phyloP scores from a whole-genome alignment of 2,329 filamentous ascomycete genomes.

The Colletotrichum tanaceti region DNA sequence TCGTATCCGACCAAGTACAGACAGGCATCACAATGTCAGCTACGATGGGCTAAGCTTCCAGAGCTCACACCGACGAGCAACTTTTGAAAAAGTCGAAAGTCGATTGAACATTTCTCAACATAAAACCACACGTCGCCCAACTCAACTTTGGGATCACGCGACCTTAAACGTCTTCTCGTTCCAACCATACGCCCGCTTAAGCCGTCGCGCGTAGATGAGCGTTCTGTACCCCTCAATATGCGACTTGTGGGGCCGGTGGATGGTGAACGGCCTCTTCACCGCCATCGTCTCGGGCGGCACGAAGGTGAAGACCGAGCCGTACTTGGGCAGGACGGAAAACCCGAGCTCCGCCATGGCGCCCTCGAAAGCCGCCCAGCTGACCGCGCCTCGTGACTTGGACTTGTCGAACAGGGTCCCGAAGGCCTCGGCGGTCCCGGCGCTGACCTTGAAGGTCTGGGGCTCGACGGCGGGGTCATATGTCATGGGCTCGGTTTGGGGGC shows the following conservation, averaged over 20 bases:
- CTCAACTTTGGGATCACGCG: neutral
- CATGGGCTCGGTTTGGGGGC: slow-evolving; percentile 1
- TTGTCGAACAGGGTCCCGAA: slow-evolving; percentile 53
- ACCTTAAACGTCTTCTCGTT: slow-evolving; percentile 47
- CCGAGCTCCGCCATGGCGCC: slow-evolving; percentile 55
- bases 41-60: too few relatives aligned
- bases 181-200: slow-evolving; percentile 54
- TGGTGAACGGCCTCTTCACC: slow-evolving; percentile 47
- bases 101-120: neutral
- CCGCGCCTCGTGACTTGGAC: slow-evolving; percentile 46
- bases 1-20: too few relatives aligned
- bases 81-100: neutral
- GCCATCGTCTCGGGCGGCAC: slow-evolving; percentile 46
- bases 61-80: too few relatives aligned
- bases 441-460: slow-evolving; percentile 50
- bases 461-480: neutral
- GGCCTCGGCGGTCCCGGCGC: slow-evolving; percentile 50
- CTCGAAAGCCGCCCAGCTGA: slow-evolving; percentile 54
- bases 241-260: slow-evolving; percentile 53
- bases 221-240: slow-evolving; percentile 50
- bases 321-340: slow-evolving; percentile 55
- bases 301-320: slow-evolving; percentile 58
- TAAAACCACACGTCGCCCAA: neutral
- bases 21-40: too few relatives aligned
- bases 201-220: slow-evolving; percentile 46